Base-by-base conservation (phyloP, 768 basidiomycete species). In the Lactarius quietus region DNA sequence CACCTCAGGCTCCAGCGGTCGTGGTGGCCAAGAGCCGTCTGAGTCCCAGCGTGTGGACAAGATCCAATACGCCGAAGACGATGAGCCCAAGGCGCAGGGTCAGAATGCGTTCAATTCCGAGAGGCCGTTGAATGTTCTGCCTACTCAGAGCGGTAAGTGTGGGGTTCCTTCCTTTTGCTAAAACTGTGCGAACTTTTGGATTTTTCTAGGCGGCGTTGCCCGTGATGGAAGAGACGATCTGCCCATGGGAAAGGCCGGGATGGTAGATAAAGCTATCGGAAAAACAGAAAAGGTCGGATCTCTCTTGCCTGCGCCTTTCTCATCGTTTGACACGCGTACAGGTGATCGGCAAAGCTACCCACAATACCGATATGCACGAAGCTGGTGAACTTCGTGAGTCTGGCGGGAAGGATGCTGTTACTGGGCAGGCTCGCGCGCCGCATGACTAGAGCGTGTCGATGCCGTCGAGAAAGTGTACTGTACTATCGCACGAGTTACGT, bases 311-410 rank as follows among this genome's bases (percentile, higher is more conserved):
- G 17, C 4, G 3, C 23, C 9, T 29, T 62, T 26, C 3, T 29
- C 5, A 8, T 48, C 2, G 15, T 12, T 59, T 65, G 26, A 65
- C 36, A 36, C 14, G 39, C 3, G 23, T 26, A 36, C 54, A 85
- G 84, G 74, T 85, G 48, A 68, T 81, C 33, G 84, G 85, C 9
- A 86, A 86, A 72, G 61, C 76, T 39, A 74, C 75, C 17, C 61
- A 78, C 26, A 84, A 86, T 12, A 72, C 78, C 0, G 84, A 80
- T 8, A 59, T 83, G 73, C 81, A 84, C 58, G 85, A 85, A 74
- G 82, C 77, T 70, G 87, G 86, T 18, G 81, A 82, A 66, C 71
- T 86, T 35, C 79, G 86, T 39, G 81, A 84, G 74, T 72, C 81
- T 0, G 82, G 81, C 8, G 84, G 84, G 0, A 84, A 83, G 71